phyloP scores from a whole-genome alignment of 2,329 filamentous ascomycete genomes.

The Capronia americana region DNA sequence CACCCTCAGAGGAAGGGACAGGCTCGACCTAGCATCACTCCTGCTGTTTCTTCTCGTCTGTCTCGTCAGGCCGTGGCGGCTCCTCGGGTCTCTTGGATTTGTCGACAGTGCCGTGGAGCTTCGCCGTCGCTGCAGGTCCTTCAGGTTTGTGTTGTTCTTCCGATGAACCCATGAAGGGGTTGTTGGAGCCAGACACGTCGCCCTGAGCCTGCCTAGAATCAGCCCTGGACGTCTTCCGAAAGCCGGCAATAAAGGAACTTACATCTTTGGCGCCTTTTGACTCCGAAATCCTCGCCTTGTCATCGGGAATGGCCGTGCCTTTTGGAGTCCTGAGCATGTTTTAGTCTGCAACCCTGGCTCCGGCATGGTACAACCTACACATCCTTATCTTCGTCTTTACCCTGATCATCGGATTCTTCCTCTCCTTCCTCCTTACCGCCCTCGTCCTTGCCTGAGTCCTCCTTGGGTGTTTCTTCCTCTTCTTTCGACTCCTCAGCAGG shows the following conservation, averaged over 20 bases:
- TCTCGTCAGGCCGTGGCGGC: conserved; percentile 8
- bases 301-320: conserved; percentile 28
- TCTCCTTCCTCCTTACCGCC: conserved; percentile 38
- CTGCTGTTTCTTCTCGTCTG: conserved; percentile 2
- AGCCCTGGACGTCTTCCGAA: conserved; percentile 1
- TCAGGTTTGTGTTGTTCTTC: conserved; percentile 65
- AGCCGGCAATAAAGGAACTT: conserved; percentile 7
- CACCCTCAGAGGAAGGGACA: not conserved
- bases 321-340: conserved; percentile 28
- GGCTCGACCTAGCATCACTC: not conserved
- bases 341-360: conserved; percentile 34
- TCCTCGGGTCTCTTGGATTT: conserved; percentile 6
- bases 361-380: conserved; percentile 32
- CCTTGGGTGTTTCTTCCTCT: conserved; percentile 40
- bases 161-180: conserved; percentile 51
- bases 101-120: conserved; percentile 59
- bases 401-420: conserved; percentile 47
- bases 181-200: conserved; percentile 48
- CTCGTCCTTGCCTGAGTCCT: conserved; percentile 40
- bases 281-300: conserved; percentile 40
- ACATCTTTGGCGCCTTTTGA: conserved; percentile 49
- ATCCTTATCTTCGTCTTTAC: conserved; percentile 45
- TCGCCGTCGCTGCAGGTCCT: conserved; percentile 62
- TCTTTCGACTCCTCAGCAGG: conserved; percentile 45
- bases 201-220: conserved; percentile 28